Evolutionary conservation across 345 rosid species (phyloP).

Genomic region (Carallia pectinifolia): DNA sequence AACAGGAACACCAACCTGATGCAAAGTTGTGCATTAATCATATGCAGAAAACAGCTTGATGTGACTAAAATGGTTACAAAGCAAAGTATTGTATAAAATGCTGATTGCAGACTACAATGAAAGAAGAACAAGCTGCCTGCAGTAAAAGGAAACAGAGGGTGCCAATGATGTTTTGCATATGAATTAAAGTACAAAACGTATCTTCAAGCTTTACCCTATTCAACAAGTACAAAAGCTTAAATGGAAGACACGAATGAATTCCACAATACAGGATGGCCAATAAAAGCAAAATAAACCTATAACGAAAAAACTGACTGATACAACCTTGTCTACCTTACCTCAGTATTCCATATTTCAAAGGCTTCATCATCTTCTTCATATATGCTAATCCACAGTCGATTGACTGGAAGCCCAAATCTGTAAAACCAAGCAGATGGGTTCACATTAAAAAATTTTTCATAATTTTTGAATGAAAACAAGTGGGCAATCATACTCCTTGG

Average conservation of each 20-base stretch:
- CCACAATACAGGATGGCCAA: not conserved
- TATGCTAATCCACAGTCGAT: conserved; percentile 81
- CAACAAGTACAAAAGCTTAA: not conserved
- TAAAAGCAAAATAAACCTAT: not conserved
- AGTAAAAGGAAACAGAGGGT: not conserved
- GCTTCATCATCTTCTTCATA: conserved; percentile 88
- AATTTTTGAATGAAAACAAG: not conserved
- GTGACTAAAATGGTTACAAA: not conserved
- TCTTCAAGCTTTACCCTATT: too few relatives aligned
- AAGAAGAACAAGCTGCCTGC: not conserved
- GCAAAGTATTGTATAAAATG: not conserved
- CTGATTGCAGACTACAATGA: not conserved
- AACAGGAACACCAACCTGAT: conserved; percentile 74
- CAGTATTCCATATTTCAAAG: conserved; percentile 76
- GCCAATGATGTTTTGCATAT: too few relatives aligned
- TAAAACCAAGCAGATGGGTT: conserved; percentile 4
- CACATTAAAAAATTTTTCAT: not conserved
- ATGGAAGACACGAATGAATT: not conserved
- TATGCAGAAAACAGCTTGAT: conserved; percentile 6
- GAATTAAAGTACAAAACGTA: too few relatives aligned
- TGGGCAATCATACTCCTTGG: conserved; percentile 52
- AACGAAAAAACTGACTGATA: conserved; percentile 6
- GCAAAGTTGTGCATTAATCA: conserved; percentile 12
- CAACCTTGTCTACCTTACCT: conserved; percentile 39
- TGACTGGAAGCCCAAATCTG: conserved; percentile 65